Conservation (phyloP, 352 stramenopile species). For the Phytophthora sansomeana region DNA sequence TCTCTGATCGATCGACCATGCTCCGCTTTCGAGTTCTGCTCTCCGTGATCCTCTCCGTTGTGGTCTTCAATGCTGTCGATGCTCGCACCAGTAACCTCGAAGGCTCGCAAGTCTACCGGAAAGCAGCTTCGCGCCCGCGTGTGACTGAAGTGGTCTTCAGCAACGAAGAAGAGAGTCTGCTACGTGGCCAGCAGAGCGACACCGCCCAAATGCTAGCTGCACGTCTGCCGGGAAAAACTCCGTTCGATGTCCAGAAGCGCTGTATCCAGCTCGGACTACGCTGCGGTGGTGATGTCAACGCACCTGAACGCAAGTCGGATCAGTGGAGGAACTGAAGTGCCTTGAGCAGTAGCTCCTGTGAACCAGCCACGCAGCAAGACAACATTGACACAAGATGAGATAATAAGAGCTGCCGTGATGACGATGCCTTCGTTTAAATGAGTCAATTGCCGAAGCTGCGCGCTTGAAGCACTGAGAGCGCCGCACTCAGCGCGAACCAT, state of each 20-base stretch:
- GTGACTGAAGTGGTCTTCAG: conserved; percentile 50
- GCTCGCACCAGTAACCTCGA: conserved; percentile 35
- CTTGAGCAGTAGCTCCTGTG: neutral
- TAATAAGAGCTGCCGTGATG: neutral
- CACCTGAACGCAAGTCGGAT: conserved; percentile 51
- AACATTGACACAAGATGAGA: conserved; percentile 12
- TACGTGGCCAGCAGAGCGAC: conserved; percentile 52
- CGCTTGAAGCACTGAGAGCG: conserved; percentile 57
- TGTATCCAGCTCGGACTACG: conserved; percentile 66
- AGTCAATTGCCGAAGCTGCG: conserved; percentile 52
- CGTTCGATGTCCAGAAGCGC: conserved; percentile 53
- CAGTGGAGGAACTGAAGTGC: conserved; percentile 43
- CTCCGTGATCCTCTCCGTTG: conserved; percentile 6
- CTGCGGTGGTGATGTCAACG: conserved; percentile 43
- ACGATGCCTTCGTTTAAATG: neutral
- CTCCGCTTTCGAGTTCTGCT: neutral
- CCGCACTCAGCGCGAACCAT: conserved; percentile 54
- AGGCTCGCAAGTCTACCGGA: conserved; percentile 26
- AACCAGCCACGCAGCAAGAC: neutral
- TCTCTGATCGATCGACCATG: conserved; percentile 4
- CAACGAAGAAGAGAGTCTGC: conserved; percentile 59
- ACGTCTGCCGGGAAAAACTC: conserved; percentile 41
- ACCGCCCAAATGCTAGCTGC: conserved; percentile 44
- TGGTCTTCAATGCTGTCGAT: conserved; percentile 7
- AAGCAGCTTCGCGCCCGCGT: conserved; percentile 28